phyloP scores from a whole-genome alignment of 768 basidiomycete species.

The Nidularia pulvinata region DNA sequence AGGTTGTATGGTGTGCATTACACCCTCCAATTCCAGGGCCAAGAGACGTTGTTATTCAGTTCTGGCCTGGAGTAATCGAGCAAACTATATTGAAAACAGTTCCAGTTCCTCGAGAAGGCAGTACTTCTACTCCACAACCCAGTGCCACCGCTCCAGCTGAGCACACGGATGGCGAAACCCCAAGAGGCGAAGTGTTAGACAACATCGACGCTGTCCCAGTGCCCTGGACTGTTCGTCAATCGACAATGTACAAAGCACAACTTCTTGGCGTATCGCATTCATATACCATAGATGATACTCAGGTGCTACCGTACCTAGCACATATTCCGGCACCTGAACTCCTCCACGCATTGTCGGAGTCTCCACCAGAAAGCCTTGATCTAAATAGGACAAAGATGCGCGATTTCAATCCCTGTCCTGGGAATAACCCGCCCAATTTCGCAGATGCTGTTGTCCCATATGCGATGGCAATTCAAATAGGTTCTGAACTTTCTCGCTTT shows the following conservation, averaged over 20 bases:
- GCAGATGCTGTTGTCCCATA: conserved; percentile 59
- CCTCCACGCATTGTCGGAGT: conserved; percentile 40
- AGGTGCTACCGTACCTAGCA: conserved; percentile 77
- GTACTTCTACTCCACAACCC: neutral
- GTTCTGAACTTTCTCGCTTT: conserved; percentile 54
- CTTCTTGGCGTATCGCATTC: conserved; percentile 58
- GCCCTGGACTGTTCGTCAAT: conserved; percentile 64
- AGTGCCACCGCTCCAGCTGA: neutral
- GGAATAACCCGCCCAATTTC: conserved; percentile 30
- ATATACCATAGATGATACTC: conserved; percentile 47
- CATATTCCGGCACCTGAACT: conserved; percentile 50
- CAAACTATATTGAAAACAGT: conserved; percentile 50
- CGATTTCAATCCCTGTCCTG: conserved; percentile 53
- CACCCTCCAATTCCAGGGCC: conserved; percentile 44
- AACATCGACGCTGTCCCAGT: conserved; percentile 12
- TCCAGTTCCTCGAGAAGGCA: conserved; percentile 24
- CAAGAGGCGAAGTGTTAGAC: conserved; percentile 7
- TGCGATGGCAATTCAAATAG: conserved; percentile 73
- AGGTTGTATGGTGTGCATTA: conserved; percentile 72
- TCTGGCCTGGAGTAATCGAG: conserved; percentile 77
- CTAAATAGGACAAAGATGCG: conserved; percentile 36
- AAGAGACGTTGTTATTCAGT: conserved; percentile 44
- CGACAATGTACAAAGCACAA: conserved; percentile 64
- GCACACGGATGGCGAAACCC: conserved; percentile 10
- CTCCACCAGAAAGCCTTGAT: conserved; percentile 29